phyloP scores from a whole-genome alignment of 148 eudicot genomes.

The Euryodendron excelsum region DNA sequence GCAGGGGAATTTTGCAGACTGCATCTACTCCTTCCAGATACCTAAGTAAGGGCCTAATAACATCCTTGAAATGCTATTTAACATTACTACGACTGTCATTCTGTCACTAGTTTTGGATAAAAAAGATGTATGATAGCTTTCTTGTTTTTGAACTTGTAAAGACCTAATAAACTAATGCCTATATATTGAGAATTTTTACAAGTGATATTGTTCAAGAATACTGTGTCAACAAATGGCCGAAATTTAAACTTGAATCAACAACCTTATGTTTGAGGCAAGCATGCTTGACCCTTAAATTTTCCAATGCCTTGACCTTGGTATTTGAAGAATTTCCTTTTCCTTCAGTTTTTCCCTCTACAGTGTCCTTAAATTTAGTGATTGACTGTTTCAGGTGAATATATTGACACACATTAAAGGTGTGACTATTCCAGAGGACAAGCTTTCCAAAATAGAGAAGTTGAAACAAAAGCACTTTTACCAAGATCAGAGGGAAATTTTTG shows the following conservation, averaged over 20 bases:
- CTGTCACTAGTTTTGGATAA: too few relatives aligned
- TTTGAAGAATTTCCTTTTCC: not conserved
- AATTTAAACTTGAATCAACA: not conserved
- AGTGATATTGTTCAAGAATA: not conserved
- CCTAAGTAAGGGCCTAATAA: too few relatives aligned
- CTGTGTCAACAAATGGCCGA: not conserved
- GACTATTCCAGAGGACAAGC: slow-evolving; percentile 16
- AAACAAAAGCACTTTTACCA: slow-evolving; percentile 43
- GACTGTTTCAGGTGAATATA: slow-evolving; percentile 42
- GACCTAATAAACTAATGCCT: not conserved
- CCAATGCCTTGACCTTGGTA: not conserved
- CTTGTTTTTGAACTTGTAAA: too few relatives aligned
- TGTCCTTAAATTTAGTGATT: not conserved
- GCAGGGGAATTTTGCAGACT: too few relatives aligned
- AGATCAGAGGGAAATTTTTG: slow-evolving; percentile 46
- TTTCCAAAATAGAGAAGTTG: slow-evolving; percentile 24
- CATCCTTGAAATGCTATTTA: too few relatives aligned
- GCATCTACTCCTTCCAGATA: too few relatives aligned
- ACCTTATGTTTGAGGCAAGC: not conserved
- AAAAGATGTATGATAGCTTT: too few relatives aligned
- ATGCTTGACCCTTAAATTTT: not conserved
- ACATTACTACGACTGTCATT: too few relatives aligned
- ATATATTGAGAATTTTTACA: not conserved
- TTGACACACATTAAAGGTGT: slow-evolving; percentile 54
- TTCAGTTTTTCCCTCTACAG: not conserved